phyloP scores from a whole-genome alignment of 2,329 filamentous ascomycete species.

The Sporothrix brunneoviolacea region DNA sequence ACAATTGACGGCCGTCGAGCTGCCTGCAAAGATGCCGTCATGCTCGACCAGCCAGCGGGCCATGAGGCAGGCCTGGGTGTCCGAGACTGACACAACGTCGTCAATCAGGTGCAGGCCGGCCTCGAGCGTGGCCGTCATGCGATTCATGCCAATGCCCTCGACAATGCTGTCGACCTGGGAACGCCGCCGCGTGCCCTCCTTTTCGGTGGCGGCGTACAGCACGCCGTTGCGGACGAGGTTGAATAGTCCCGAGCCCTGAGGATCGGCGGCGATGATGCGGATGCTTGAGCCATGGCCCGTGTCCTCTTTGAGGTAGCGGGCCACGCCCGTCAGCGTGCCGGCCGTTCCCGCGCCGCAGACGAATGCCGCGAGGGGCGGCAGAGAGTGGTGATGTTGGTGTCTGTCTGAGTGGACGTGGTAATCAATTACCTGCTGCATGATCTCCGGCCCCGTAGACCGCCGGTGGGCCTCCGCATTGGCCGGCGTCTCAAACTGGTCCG shows the following conservation, averaged over 20 bases:
- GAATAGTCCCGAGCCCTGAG: constrained; percentile 86
- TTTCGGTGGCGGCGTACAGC: constrained; percentile 87
- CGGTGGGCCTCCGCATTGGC: constrained; percentile 87
- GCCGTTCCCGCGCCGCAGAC: constrained; percentile 91
- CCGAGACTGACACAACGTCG: constrained; percentile 81
- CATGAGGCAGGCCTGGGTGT: constrained; percentile 86
- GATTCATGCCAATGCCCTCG: constrained; percentile 92
- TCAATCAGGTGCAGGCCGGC: constrained; percentile 79
- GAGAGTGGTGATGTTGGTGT: not conserved
- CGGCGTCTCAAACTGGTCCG: constrained; percentile 89
- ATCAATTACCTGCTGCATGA: constrained; percentile 63
- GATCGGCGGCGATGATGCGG: constrained; percentile 79
- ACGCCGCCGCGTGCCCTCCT: constrained; percentile 80
- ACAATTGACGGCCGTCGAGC: constrained; percentile 95
- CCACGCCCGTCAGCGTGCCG: constrained; percentile 84
- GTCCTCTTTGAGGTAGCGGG: constrained; percentile 71
- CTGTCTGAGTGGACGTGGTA: not conserved
- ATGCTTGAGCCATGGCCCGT: constrained; percentile 47
- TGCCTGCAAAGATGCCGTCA: constrained; percentile 90
- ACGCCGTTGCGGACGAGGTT: constrained; percentile 90
- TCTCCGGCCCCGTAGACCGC: constrained; percentile 79
- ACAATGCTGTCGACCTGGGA: constrained; percentile 94
- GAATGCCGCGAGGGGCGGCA: constrained; percentile 64
- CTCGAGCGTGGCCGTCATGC: constrained; percentile 90
- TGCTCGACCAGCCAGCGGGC: constrained; percentile 94